phyloP scores from a whole-genome alignment of 495 filamentous ascomycete species.

The Penicillium soppii region DNA sequence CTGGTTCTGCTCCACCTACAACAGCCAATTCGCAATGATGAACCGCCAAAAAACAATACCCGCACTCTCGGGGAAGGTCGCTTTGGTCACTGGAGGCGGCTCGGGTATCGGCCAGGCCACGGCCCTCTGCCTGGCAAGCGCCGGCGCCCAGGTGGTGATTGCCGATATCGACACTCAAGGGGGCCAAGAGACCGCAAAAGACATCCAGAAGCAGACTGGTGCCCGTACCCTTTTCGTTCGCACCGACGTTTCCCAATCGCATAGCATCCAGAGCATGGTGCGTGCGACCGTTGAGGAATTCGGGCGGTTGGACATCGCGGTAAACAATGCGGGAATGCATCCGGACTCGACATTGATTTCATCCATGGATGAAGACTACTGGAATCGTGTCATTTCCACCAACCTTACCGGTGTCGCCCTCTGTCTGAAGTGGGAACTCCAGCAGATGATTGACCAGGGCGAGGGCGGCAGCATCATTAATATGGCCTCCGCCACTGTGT shows the following conservation, averaged over 20 bases:
- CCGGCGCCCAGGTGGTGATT: constrained; percentile 47
- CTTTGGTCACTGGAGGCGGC: constrained; percentile 51
- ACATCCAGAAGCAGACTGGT: neutral
- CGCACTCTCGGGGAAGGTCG: no score
- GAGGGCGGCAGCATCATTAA: constrained; percentile 42
- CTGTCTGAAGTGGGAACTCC: constrained; percentile 16
- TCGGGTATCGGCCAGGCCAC: constrained; percentile 48
- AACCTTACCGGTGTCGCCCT: constrained; percentile 18
- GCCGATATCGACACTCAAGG: constrained; percentile 39
- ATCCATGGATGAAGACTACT: constrained; percentile 14
- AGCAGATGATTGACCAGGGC: constrained; percentile 22
- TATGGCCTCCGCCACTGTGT: constrained; percentile 36
- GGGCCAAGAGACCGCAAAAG: neutral
- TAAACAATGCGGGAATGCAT: constrained; percentile 20
- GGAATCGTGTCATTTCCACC: constrained; percentile 6
- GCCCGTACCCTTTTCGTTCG: constrained; percentile 17
- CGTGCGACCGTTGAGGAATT: constrained; percentile 9
- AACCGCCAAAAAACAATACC: no score
- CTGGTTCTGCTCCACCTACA: no score
- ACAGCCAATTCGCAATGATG: no score
- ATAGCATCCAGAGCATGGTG: constrained; percentile 16
- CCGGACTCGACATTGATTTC: constrained; percentile 5
- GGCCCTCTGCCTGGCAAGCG: constrained; percentile 38
- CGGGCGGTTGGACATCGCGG: constrained; percentile 18
- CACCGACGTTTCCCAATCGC: constrained; percentile 17